Evolutionary conservation across 2,329 filamentous ascomycete genomes (phyloP).

Genomic region (Phialophora macrospora): DNA sequence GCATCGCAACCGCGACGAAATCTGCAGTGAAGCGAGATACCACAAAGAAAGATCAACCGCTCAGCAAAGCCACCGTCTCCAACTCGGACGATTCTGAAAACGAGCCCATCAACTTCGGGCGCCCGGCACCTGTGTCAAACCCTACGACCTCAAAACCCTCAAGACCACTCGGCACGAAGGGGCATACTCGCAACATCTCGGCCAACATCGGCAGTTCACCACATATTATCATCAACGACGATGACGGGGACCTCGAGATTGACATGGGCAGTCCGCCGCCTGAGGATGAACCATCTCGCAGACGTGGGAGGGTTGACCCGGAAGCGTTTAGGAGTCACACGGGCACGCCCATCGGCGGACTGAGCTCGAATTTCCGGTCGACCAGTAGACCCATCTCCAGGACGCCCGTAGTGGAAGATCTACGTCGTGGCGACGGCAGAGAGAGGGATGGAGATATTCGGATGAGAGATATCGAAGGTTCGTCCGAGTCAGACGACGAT

Average conservation of each 20-base stretch:
- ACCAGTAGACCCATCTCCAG: slow-evolving; percentile 9
- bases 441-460: slow-evolving; percentile 35
- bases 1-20: slow-evolving; percentile 10
- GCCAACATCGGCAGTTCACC: slow-evolving; percentile 37
- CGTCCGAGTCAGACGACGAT: slow-evolving; percentile 43
- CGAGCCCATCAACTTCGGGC: slow-evolving; percentile 15
- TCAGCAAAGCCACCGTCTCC: slow-evolving; percentile 33
- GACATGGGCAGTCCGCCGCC: slow-evolving; percentile 55
- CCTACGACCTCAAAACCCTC: slow-evolving; percentile 1
- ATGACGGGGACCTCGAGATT: slow-evolving; percentile 51
- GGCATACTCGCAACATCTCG: slow-evolving; percentile 29
- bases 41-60: slow-evolving; percentile 17
- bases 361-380: slow-evolving; percentile 14
- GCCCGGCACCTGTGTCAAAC: slow-evolving; percentile 2
- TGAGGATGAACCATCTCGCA: slow-evolving; percentile 38
- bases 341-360: slow-evolving; percentile 28
- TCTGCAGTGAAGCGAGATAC: slow-evolving; percentile 22
- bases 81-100: slow-evolving; percentile 34
- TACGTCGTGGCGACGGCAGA: slow-evolving; percentile 2
- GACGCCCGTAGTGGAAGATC: neutral
- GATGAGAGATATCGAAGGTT: slow-evolving; percentile 48
- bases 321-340: slow-evolving; percentile 36
- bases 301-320: slow-evolving; percentile 30
- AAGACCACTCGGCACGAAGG: slow-evolving; percentile 11
- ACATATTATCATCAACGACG: slow-evolving; percentile 53